Evolutionary conservation across 1,139 yeast genomes (phyloP).

Genomic region (Zhuliangozyma blackwelliae): DNA sequence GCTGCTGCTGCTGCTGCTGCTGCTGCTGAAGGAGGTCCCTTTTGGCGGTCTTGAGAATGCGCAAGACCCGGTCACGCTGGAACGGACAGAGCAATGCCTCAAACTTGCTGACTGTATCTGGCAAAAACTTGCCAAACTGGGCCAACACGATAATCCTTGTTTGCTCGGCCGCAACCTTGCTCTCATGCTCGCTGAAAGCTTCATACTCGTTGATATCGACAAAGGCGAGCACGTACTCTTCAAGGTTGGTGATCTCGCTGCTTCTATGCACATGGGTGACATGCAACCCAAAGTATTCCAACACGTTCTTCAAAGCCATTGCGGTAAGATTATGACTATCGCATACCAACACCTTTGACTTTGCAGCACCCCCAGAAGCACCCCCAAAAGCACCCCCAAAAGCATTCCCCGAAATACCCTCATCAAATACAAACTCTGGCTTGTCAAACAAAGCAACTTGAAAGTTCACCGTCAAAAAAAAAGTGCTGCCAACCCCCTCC

Average conservation of each 20-base stretch:
- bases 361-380: neutral
- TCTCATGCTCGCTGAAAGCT: slow-evolving; percentile 9
- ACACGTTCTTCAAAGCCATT: slow-evolving; percentile 25
- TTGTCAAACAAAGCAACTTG: slow-evolving; percentile 22
- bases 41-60: slow-evolving; percentile 13
- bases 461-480: slow-evolving; percentile 34
- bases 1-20: neutral
- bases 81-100: slow-evolving; percentile 33
- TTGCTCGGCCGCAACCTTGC: slow-evolving; percentile 5
- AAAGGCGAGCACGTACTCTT: neutral
- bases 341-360: slow-evolving; percentile 27
- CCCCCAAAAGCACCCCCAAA: no score
- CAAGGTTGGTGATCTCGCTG: no score
- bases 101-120: slow-evolving; percentile 20
- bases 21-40: neutral
- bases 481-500: slow-evolving; percentile 52
- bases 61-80: slow-evolving; percentile 24
- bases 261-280: slow-evolving; percentile 12
- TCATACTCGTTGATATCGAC: slow-evolving; percentile 9
- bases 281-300: slow-evolving; percentile 30
- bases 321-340: slow-evolving; percentile 30
- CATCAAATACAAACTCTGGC: slow-evolving; percentile 9
- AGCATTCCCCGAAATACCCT: no score
- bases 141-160: slow-evolving; percentile 20
- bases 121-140: slow-evolving; percentile 27